Evolutionary conservation across 768 basidiomycete genomes (phyloP).

Genomic region (Thelephora aurantiotincta): DNA sequence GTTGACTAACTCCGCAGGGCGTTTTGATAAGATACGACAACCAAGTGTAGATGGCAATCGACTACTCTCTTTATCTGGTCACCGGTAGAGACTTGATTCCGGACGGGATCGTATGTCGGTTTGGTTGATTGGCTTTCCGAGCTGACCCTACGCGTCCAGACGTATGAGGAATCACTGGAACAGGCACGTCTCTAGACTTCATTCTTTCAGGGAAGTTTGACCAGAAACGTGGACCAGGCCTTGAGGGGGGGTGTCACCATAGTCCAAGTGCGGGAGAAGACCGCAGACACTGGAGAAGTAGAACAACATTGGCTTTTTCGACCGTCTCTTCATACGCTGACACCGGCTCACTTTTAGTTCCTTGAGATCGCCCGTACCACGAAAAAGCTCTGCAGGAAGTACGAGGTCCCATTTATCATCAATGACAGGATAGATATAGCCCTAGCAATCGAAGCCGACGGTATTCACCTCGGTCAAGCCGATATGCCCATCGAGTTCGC

Average conservation of each 20-base stretch:
- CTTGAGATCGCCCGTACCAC: constrained; percentile 56
- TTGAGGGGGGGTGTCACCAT: constrained; percentile 79
- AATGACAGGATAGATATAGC: constrained; percentile 85
- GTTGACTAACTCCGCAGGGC: no score
- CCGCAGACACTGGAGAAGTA: constrained; percentile 67
- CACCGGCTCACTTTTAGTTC: constrained; percentile 34
- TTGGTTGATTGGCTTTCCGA: background rate
- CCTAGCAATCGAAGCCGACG: constrained; percentile 58
- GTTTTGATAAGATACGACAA: no score
- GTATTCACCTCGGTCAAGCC: constrained; percentile 82
- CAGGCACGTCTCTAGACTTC: constrained; percentile 28
- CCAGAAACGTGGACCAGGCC: constrained; percentile 29
- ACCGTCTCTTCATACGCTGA: background rate
- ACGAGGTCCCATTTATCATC: constrained; percentile 74
- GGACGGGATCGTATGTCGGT: constrained; percentile 43
- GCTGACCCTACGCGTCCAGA: constrained; percentile 20
- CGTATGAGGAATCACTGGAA: constrained; percentile 62
- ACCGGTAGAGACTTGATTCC: constrained; percentile 73
- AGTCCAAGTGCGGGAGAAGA: constrained; percentile 85
- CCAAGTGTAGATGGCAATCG: constrained; percentile 15
- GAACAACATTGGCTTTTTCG: background rate
- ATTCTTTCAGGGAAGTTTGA: background rate
- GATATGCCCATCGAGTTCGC: constrained; percentile 67
- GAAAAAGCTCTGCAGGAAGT: constrained; percentile 59
- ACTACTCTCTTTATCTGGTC: constrained; percentile 77